Evolutionary conservation across 106 monocot species (phyloP).

Genomic region (Iris macrosiphon): DNA sequence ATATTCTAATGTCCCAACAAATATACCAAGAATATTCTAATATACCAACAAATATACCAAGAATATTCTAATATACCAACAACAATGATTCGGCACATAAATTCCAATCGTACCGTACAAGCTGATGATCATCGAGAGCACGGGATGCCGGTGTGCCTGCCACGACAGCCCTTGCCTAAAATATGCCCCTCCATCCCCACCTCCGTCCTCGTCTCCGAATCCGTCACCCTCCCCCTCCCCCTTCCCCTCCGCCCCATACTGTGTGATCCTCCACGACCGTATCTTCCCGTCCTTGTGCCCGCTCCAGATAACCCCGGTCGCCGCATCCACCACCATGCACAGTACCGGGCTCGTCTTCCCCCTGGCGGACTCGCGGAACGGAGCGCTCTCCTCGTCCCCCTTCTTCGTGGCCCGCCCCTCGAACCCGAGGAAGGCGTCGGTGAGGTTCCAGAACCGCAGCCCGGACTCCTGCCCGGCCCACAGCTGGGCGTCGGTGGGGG

Average conservation of each 20-base stretch:
- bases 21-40: too few species aligned
- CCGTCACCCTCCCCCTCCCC: background rate
- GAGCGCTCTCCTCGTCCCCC: conserved; percentile 75
- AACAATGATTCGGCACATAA: too few species aligned
- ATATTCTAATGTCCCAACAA: too few species aligned
- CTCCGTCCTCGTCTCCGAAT: too few species aligned
- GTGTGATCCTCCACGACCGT: conserved; percentile 67
- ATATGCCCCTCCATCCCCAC: background rate
- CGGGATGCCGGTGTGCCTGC: conserved; percentile 75
- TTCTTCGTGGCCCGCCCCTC: conserved; percentile 18
- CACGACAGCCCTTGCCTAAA: conserved; percentile 73
- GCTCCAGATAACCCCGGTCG: conserved; percentile 61
- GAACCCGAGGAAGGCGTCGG: conserved; percentile 28
- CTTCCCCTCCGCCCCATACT: background rate
- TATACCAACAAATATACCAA: too few species aligned
- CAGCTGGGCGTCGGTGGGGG: conserved; percentile 30
- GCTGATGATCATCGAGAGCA: conserved; percentile 64
- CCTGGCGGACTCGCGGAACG: conserved; percentile 43
- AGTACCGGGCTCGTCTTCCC: conserved; percentile 33
- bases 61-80: too few species aligned
- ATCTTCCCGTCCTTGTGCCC: conserved; percentile 97
- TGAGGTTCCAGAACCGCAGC: conserved; percentile 60
- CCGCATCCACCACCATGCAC: conserved; percentile 65
- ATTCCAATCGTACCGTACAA: conserved; percentile 92
- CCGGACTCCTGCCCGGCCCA: conserved; percentile 86